phyloP scores from a whole-genome alignment of 345 rosid genomes.

The Citrus sp. region DNA sequence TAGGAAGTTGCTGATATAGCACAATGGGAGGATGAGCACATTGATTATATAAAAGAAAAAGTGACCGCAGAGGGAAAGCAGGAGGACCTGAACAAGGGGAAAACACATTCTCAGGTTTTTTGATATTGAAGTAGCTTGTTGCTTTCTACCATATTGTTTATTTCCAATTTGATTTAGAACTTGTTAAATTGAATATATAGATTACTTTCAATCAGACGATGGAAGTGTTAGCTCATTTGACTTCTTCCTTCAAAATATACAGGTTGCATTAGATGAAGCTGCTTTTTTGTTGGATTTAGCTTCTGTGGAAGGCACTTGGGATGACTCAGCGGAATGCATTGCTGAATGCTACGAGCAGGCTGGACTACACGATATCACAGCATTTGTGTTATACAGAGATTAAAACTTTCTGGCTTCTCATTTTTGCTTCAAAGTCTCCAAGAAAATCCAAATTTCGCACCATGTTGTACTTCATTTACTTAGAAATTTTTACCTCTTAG shows the following conservation, averaged over 20 bases:
- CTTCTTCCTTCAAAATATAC: conserved; percentile 17
- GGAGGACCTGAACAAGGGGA: conserved; percentile 72
- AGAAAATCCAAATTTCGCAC: background rate
- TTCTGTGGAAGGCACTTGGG: conserved; percentile 86
- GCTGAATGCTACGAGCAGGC: conserved; percentile 71
- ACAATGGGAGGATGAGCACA: conserved; percentile 80
- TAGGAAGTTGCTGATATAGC: conserved; percentile 68
- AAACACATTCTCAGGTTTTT: conserved; percentile 61
- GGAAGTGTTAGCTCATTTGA: background rate
- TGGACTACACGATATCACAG: conserved; percentile 61
- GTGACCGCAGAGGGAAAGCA: conserved; percentile 61
- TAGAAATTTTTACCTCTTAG: background rate
- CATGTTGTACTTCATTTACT: background rate
- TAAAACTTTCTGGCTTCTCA: conserved; percentile 10
- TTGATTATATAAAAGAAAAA: conserved; percentile 65
- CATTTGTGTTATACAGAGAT: conserved; percentile 53
- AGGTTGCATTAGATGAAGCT: conserved; percentile 70
- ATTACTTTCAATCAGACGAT: background rate
- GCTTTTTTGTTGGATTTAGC: conserved; percentile 80
- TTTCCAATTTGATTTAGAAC: background rate
- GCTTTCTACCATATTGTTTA: too few species aligned
- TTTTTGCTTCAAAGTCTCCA: background rate
- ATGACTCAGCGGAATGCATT: conserved; percentile 45
- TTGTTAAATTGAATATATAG: conserved; percentile 1
- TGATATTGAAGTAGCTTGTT: background rate